Evolutionary conservation across 306 rosid genomes (phyloP).

Genomic region (Rosa chinensis): DNA sequence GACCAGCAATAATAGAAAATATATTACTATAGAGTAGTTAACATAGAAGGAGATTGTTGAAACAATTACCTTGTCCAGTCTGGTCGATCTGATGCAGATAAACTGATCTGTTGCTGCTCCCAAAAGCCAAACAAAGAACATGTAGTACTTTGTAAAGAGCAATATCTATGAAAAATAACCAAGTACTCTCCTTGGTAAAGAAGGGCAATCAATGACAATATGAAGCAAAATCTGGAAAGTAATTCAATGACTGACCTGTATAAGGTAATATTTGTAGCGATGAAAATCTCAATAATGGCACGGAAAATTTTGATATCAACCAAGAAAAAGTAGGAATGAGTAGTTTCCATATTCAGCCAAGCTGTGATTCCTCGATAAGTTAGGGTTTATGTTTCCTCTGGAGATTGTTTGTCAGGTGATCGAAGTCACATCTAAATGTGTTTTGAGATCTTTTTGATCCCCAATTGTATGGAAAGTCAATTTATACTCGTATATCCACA

Average conservation of each 20-base stretch:
- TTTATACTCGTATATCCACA: not conserved
- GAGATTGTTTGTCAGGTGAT: not conserved
- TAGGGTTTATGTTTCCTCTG: not conserved
- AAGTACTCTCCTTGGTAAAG: not conserved
- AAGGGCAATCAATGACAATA: not conserved
- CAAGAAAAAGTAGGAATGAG: not conserved
- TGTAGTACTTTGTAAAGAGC: not conserved
- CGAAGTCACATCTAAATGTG: not conserved
- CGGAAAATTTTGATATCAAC: not conserved
- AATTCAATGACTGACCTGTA: not conserved
- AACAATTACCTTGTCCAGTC: not conserved
- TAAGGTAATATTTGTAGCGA: not conserved
- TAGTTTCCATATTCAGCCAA: not conserved
- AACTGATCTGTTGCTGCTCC: not conserved
- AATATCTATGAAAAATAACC: not conserved
- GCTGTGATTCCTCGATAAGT: not conserved
- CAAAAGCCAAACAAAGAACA: not conserved
- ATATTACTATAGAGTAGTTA: not conserved
- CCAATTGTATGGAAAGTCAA: not conserved
- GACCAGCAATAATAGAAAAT: not conserved
- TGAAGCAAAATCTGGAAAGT: not conserved
- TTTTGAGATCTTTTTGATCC: not conserved
- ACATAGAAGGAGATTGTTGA: not conserved
- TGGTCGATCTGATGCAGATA: not conserved
- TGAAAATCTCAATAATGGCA: not conserved